phyloP scores from a whole-genome alignment of 2,329 filamentous ascomycete species.

The Sordariomycetes sp. region DNA sequence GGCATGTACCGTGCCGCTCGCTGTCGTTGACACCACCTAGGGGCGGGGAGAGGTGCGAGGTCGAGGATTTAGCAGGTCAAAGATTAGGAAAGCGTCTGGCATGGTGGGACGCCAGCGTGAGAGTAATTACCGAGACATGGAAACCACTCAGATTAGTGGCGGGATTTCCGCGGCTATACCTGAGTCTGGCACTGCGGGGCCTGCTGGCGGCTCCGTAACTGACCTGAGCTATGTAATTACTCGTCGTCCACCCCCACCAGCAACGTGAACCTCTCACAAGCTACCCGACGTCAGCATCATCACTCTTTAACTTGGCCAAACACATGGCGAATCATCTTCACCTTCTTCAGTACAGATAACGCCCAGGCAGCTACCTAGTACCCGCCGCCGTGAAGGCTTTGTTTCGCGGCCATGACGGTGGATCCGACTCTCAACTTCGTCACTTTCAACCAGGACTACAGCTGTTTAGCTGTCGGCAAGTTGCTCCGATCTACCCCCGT shows the following conservation, averaged over 20 bases:
- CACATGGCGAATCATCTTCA: neutral
- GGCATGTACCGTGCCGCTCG: too few relatives aligned
- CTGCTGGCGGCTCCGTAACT: neutral
- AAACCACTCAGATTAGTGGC: neutral
- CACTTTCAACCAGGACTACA: constrained; percentile 98
- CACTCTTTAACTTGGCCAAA: neutral
- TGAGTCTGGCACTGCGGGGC: neutral
- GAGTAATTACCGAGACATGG: neutral
- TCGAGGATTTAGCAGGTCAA: too few relatives aligned
- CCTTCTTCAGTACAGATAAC: neutral
- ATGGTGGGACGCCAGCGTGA: neutral
- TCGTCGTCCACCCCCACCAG: neutral
- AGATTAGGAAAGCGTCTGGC: too few relatives aligned
- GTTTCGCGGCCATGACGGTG: constrained; percentile 33
- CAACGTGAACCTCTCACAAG: neutral
- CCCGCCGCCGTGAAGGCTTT: neutral
- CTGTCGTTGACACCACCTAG: too few relatives aligned
- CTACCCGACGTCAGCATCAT: neutral
- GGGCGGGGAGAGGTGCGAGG: too few relatives aligned
- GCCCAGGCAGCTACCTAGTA: neutral
- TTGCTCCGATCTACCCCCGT: constrained; percentile 8
- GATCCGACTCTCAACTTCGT: constrained; percentile 83
- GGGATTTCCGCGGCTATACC: neutral
- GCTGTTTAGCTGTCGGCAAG: constrained; percentile 86
- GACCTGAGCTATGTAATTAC: neutral